phyloP scores from a whole-genome alignment of 176 grass and related monocot species.

The Rhynchospora pubera region DNA sequence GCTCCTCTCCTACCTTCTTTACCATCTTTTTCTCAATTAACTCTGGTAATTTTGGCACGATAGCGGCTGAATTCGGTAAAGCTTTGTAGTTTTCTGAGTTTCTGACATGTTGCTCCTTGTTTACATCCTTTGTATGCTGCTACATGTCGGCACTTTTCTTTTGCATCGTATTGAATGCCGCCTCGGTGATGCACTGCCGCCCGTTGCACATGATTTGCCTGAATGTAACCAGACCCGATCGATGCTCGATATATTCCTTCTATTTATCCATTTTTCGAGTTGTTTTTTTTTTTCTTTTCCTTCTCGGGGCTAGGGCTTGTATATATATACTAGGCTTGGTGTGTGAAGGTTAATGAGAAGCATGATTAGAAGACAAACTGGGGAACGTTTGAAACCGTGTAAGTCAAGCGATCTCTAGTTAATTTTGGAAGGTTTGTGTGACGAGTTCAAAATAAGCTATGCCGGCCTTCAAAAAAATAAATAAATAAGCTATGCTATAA shows the following conservation, averaged over 20 bases:
- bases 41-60: not conserved
- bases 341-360: not conserved
- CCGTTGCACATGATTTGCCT: conserved; percentile 52
- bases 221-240: too few species aligned
- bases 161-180: conserved; percentile 30
- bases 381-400: not conserved
- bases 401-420: not conserved
- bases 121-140: not conserved
- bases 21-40: not conserved
- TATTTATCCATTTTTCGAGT: not conserved
- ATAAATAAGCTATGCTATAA: not conserved
- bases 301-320: not conserved
- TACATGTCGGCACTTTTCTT: conserved; percentile 1
- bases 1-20: not conserved
- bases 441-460: not conserved
- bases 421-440: not conserved
- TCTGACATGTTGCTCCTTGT: not conserved
- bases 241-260: not conserved
- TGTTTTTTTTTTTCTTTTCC: not conserved
- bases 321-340: conserved; percentile 21
- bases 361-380: not conserved
- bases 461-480: too few species aligned
- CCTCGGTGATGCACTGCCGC: conserved; percentile 30
- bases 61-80: not conserved
- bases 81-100: not conserved